These are phyloP conservation scores for Rhododendron williamsianum DNA, from an alignment of 148 eudicot genomes.

Conservation along the genomic window DNA sequence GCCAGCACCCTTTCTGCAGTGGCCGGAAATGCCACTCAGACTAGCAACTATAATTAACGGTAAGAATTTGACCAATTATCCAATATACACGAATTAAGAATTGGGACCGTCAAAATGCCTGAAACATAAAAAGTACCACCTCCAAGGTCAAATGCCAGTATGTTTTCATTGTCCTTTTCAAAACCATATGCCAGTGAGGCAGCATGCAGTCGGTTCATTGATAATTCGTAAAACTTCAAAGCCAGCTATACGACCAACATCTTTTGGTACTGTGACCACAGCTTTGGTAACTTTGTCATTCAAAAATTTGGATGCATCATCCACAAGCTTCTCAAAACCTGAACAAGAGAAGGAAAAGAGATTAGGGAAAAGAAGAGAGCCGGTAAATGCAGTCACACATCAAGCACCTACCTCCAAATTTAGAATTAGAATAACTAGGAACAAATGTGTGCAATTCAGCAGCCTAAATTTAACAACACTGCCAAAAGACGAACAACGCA, in stretches of 20 bases:
- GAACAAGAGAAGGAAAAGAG: background rate
- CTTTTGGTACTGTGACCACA: constrained; percentile 89
- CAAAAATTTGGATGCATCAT: constrained; percentile 85
- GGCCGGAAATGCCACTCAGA: too few relatives aligned
- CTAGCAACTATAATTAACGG: too few relatives aligned
- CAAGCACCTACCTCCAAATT: background rate
- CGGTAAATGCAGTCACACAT: background rate
- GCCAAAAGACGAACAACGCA: constrained; percentile 29
- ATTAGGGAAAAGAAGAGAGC: background rate
- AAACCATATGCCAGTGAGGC: constrained; percentile 33
- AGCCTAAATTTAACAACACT: constrained; percentile 4
- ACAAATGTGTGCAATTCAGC: background rate
- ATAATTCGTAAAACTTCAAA: constrained; percentile 86
- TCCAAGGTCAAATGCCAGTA: constrained; percentile 93
- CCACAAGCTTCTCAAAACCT: constrained; percentile 95
- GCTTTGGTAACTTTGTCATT: constrained; percentile 85
- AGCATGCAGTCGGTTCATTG: constrained; percentile 95
- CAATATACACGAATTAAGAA: background rate
- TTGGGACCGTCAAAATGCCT: constrained; percentile 34
- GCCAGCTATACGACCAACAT: constrained; percentile 94
- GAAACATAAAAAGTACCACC: constrained; percentile 99
- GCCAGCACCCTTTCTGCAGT: too few relatives aligned
- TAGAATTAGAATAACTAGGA: background rate
- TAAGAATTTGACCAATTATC: too few relatives aligned
- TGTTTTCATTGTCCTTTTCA: constrained; percentile 60